Evolutionary conservation across 2,329 filamentous ascomycete species (phyloP).

Genomic region (Cladosporium colombiae): DNA sequence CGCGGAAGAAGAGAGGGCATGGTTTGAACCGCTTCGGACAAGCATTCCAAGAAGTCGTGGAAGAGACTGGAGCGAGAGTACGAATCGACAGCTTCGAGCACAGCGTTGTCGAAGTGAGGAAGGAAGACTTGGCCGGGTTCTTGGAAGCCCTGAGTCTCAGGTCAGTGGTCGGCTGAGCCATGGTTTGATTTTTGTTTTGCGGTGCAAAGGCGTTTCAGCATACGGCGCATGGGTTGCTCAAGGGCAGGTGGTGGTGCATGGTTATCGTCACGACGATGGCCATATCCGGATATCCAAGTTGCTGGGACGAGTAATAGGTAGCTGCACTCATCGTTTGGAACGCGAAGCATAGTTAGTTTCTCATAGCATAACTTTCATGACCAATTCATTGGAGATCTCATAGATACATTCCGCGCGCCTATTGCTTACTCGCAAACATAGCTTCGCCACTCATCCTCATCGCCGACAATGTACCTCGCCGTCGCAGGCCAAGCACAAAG

Average conservation of each 20-base stretch:
- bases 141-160: constrained; percentile 90
- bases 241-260: neutral
- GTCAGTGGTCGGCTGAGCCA: constrained; percentile 65
- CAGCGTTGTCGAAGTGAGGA: constrained; percentile 95
- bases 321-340: constrained; percentile 2
- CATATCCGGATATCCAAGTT: neutral
- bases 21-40: constrained; percentile 89
- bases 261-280: neutral
- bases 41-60: constrained; percentile 92
- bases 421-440: constrained; percentile 30
- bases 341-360: constrained; percentile 1
- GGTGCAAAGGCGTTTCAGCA: neutral
- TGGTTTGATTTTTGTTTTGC: neutral
- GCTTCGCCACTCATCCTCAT: constrained; percentile 29
- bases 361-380: neutral
- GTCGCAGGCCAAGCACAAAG: constrained; percentile 38
- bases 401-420: neutral
- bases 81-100: constrained; percentile 96
- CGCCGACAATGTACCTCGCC: constrained; percentile 31
- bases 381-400: neutral
- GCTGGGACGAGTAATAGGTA: constrained; percentile 8
- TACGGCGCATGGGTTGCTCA: neutral
- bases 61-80: constrained; percentile 85
- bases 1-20: constrained; percentile 62
- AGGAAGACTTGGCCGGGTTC: constrained; percentile 89